Conservation (phyloP, 2,329 filamentous ascomycete genomes). For the Phaeoacremonium minimum region DNA sequence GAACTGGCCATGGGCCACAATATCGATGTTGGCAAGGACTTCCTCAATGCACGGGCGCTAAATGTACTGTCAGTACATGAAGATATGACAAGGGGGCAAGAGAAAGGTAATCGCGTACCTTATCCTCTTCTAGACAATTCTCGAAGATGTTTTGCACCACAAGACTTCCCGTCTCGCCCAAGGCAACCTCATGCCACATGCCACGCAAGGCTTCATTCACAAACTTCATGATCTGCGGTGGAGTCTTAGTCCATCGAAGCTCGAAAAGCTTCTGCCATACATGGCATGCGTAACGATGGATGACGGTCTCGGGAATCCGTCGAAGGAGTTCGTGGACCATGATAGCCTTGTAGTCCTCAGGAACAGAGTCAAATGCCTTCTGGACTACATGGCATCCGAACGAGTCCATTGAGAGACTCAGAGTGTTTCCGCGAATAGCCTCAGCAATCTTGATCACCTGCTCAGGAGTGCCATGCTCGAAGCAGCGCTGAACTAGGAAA, state of each 20-base stretch:
- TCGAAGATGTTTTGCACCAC: slow-evolving; percentile 99
- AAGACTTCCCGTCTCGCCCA: slow-evolving; percentile 94
- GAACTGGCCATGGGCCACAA: slow-evolving; percentile 95
- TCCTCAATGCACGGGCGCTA: slow-evolving; percentile 96
- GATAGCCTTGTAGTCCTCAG: slow-evolving; percentile 94
- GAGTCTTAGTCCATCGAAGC: slow-evolving; percentile 88
- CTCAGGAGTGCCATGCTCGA: slow-evolving; percentile 93
- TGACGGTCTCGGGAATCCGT: slow-evolving; percentile 93
- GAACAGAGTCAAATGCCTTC: slow-evolving; percentile 96
- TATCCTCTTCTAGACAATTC: slow-evolving; percentile 97
- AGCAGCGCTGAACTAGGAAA: slow-evolving; percentile 96
- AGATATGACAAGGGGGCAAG: neutral
- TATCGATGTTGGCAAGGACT: slow-evolving; percentile 89
- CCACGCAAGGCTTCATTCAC: slow-evolving; percentile 92
- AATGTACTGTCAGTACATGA: slow-evolving; percentile 4
- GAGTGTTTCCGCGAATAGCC: slow-evolving; percentile 87
- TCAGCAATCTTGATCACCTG: slow-evolving; percentile 94
- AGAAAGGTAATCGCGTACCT: slow-evolving; percentile 52
- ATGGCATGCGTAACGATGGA: slow-evolving; percentile 97
- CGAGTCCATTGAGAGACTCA: slow-evolving; percentile 95
- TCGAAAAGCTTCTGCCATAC: slow-evolving; percentile 99
- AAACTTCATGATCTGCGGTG: slow-evolving; percentile 96
- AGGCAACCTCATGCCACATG: slow-evolving; percentile 98
- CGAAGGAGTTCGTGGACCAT: slow-evolving; percentile 98
- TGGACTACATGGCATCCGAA: slow-evolving; percentile 98